Evolutionary conservation across 169 alveolate species (phyloP).

Genomic region (Pseudocohnilembus persalinus): DNA sequence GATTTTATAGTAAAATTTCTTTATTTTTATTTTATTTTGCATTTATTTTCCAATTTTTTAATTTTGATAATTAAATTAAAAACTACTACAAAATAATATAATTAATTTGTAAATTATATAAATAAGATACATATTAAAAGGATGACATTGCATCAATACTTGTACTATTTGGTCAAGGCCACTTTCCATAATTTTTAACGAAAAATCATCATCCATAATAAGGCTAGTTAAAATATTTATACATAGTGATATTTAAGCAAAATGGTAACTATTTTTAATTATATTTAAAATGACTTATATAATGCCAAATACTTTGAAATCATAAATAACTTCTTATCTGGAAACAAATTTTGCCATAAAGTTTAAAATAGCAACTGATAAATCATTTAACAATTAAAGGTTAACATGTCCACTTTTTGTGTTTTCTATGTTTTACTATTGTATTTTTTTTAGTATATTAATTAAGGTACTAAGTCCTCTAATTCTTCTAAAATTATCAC

Average conservation of each 20-base stretch:
- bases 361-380: conserved; percentile 6
- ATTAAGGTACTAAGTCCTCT: conserved; percentile 16
- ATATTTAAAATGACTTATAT: conserved; percentile 13
- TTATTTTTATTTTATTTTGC: no score
- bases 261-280: conserved; percentile 12
- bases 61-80: no score
- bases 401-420: not conserved
- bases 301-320: conserved; percentile 33
- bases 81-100: no score
- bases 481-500: conserved; percentile 24
- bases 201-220: conserved; percentile 60
- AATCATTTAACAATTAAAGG: not conserved
- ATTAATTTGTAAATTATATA: not conserved
- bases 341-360: conserved; percentile 2
- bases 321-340: conserved; percentile 28
- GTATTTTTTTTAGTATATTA: not conserved
- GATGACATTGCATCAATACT: conserved; percentile 47
- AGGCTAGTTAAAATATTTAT: conserved; percentile 46
- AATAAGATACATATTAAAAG: not conserved
- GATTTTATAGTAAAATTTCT: no score
- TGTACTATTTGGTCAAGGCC: conserved; percentile 50
- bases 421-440: not conserved
- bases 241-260: conserved; percentile 14
- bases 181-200: conserved; percentile 48
- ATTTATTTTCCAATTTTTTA: no score